A percentile compares a stretch with the other conserved stretches of the same genome.
phyloP scores from a whole-genome alignment of 305 asterid species.

The Petunia hybrid region DNA sequence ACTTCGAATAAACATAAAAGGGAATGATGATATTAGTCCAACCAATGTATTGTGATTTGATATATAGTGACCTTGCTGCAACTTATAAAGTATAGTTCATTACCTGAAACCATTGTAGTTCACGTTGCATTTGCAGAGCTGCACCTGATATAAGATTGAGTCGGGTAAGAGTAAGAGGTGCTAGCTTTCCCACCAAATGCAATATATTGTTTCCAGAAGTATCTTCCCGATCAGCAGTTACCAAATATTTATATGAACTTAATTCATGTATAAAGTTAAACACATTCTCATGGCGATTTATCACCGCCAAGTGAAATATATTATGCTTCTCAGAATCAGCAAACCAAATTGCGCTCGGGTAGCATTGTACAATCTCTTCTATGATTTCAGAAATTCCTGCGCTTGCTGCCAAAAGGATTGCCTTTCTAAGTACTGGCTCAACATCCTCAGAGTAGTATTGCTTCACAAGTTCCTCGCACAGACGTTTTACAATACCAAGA shows the following conservation, averaged over 20 bases:
- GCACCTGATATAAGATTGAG: constrained; percentile 52
- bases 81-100: neutral
- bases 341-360: neutral
- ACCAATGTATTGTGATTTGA: too few relatives aligned
- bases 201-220: constrained; percentile 43
- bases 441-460: neutral
- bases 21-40: too few relatives aligned
- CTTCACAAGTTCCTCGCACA: neutral
- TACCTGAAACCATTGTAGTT: constrained; percentile 59
- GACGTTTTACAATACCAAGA: neutral
- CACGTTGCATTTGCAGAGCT: constrained; percentile 56
- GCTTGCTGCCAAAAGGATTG: neutral
- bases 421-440: neutral
- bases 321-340: constrained; percentile 29
- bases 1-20: too few relatives aligned
- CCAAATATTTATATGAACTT: constrained; percentile 44
- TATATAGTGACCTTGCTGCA: too few relatives aligned
- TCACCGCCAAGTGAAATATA: constrained; percentile 51
- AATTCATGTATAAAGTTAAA: constrained; percentile 42
- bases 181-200: constrained; percentile 56
- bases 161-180: constrained; percentile 40
- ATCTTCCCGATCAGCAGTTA: constrained; percentile 41
- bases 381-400: constrained; percentile 5
- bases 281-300: constrained; percentile 44
- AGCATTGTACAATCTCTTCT: neutral